A percentile compares a stretch with the other conserved stretches of the same genome.
Conservation (phyloP, 2,329 filamentous ascomycete species). For the Phialophora tarda region DNA sequence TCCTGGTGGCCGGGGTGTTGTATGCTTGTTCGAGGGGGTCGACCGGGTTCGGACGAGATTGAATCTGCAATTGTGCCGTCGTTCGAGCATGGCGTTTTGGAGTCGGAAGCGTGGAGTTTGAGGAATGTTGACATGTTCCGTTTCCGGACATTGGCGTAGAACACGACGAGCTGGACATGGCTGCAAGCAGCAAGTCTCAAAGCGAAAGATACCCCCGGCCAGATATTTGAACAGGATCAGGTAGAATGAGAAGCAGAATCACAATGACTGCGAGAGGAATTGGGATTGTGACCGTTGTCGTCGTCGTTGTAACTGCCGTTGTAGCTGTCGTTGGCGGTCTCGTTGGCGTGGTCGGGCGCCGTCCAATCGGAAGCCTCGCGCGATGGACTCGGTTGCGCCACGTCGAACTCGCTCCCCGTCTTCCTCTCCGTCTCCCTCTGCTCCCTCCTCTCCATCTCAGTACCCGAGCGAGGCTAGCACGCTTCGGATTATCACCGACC, state of each 20-base stretch:
- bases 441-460: not conserved
- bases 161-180: not conserved
- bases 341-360: not conserved
- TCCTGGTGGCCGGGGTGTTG: not conserved
- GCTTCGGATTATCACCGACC: conserved; percentile 27
- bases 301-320: not conserved
- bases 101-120: not conserved
- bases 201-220: not conserved
- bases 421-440: not conserved
- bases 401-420: conserved; percentile 2
- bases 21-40: not conserved
- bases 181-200: not conserved
- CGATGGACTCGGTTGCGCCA: conserved; percentile 5
- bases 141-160: conserved; percentile 10
- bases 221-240: not conserved
- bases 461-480: not conserved
- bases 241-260: not conserved
- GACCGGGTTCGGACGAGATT: not conserved
- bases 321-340: not conserved
- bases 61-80: not conserved
- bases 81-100: not conserved
- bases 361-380: conserved; percentile 7
- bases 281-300: not conserved
- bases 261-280: not conserved
- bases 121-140: conserved; percentile 16